Evolutionary conservation across 768 basidiomycete species (phyloP), one percentile per base, ranked within the genome.

Genomic region (Zangia roseola): DNA sequence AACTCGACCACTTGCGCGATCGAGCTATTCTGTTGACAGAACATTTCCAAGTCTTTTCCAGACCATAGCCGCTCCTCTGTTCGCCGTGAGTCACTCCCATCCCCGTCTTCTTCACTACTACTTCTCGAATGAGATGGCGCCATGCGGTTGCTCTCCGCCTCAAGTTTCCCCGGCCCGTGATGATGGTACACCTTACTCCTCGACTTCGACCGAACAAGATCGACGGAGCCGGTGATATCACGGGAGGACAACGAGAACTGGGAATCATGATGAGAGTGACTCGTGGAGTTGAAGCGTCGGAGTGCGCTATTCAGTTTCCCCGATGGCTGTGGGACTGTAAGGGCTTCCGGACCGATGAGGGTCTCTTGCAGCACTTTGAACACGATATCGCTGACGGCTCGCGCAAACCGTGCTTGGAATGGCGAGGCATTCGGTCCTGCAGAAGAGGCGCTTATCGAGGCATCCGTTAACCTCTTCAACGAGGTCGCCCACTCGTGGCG

Each of bases 11-110:
- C 81, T 28, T 82, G 71, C 4, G 89, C 80, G 31, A 97, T 82
- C 13, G 88, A 77, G 62, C 92, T 93, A 59, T 97, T 98, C 67
- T 97, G 94, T 56, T 84, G 82, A 63, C 92, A 94, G 26, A 89
- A 80, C 59, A 86, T 68, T 61, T 90, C 84, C 52, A 98, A 69
- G 59, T 95, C 94, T 48, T 83, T 82, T n/a, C 88, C 83, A 28
- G 83, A 88, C 84, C 86, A 89, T 46, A 83, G 54, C 33, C 76
- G 76, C 30, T 78, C 78, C 54, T 75, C 77, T 44, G 58, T 65
- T 54, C 65, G 71, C 13, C 69, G 71, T 30, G 53, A 48, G n/a
- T 71, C 68, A 31, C 62, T 63, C 40, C 51, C 55, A 39, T 61
- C 55, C 53, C 64, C 59, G 37, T 67, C 66, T 10, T 68, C 62